Base-by-base conservation (phyloP, 2,329 filamentous ascomycete species). In the Sarocladium oryzae region DNA sequence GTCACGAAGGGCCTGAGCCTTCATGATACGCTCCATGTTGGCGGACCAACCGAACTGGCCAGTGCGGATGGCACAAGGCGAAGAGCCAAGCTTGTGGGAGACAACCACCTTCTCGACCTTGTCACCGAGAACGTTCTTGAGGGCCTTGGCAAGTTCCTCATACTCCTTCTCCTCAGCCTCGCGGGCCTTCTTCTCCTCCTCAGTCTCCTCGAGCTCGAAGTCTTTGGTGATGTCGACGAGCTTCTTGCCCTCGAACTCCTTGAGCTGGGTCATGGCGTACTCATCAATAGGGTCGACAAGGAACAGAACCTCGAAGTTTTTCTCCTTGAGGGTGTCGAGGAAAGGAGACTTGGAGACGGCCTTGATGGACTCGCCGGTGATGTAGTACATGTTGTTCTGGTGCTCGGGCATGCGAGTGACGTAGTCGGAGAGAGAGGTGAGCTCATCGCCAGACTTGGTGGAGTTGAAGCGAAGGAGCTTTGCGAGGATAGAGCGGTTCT, bases 11-110 rank as follows among this genome's bases (percentile, higher is more conserved):
- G 93, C 93, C 82, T 99, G 93, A 24, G 93, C 93, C 87, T 99
- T 99, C 93, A 99, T 99, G 85, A 99, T 99, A 81, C 93, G 93
- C 84, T 99, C 93, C 93, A 99, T 99, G 85, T 99, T 99, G 70
- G 93, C 93, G 53, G 92, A 97, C 93, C 93, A 99, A 76, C 93
- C 93, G 74, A 99, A 99, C 78, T 97, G 93, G 68, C 93, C 93
- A 62, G 93, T 99, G 74, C 93, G 92, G 82, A 99, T 97, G 71
- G 93, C 93, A 76, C 93, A 97, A 67, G 93, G 93, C 59, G 93
- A 83, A 69, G 87, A 88, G 63, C 88, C 84, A 55, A 99, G 85
- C 86, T 97, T 97, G 88, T 97, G 89, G 61, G 86, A 92, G 71
- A 99, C 92, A 58, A 99, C 91, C 36, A 99, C 93, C 87, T 99